A percentile compares a stretch with the other conserved stretches of the same genome.
These are phyloP conservation scores for Entomortierella lignicola DNA, from an alignment of 192 early-diverging fungal species.

Conservation along the genomic window DNA sequence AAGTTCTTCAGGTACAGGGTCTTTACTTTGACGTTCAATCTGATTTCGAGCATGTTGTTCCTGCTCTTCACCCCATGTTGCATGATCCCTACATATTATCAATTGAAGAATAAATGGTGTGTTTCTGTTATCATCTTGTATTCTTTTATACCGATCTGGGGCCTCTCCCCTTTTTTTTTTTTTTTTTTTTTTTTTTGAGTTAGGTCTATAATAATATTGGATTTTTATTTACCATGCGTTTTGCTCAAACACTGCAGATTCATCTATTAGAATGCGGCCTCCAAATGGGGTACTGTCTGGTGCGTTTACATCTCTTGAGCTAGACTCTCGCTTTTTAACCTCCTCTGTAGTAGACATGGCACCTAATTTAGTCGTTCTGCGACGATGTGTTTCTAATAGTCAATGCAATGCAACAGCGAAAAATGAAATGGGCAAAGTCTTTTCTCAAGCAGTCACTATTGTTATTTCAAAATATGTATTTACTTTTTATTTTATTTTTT, in stretches of 20 bases:
- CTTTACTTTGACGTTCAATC: conserved; percentile 76
- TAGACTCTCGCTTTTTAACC: conserved; percentile 37
- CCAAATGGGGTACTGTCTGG: conserved; percentile 29
- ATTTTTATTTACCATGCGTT: conserved; percentile 52
- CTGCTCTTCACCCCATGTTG: conserved; percentile 89
- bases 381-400: not conserved
- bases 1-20: conserved; percentile 73
- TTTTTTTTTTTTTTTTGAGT: too few relatives aligned
- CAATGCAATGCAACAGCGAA: too few relatives aligned
- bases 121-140: too few relatives aligned
- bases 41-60: conserved; percentile 79
- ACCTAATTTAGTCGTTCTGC: not conserved
- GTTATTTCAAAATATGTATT: not conserved
- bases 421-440: not conserved
- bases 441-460: conserved; percentile 17
- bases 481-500: conserved; percentile 18
- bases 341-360: conserved; percentile 7
- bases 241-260: conserved; percentile 48
- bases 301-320: conserved; percentile 46
- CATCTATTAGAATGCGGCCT: conserved; percentile 37
- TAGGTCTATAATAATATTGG: too few relatives aligned
- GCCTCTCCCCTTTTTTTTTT: too few relatives aligned
- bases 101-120: not conserved
- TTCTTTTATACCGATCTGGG: too few relatives aligned
- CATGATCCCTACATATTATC: conserved; percentile 83